These are phyloP conservation scores for Nothophytophthora sp. DNA, from an alignment of 352 stramenopile genomes.

Conservation along the genomic window DNA sequence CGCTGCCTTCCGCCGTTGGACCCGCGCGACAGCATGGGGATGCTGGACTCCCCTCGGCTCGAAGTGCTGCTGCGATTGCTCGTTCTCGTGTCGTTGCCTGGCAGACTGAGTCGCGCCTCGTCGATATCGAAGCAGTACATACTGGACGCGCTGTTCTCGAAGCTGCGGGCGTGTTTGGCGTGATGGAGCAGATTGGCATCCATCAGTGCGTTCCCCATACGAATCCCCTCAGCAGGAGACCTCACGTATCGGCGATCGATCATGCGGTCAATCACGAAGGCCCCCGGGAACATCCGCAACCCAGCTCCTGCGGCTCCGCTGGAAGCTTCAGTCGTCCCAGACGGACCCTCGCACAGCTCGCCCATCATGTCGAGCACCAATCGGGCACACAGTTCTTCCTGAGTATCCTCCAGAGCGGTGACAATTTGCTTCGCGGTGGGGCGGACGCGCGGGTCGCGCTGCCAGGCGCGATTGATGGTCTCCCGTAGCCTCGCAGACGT, in stretches of 20 bases:
- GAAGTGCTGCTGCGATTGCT: constrained; percentile 4
- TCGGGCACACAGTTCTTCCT: constrained; percentile 31
- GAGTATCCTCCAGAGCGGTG: constrained; percentile 22
- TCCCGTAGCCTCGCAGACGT: constrained; percentile 12
- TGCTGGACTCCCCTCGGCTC: constrained; percentile 16
- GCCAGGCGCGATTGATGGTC: constrained; percentile 36
- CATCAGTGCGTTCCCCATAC: constrained; percentile 67
- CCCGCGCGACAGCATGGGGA: constrained; percentile 16
- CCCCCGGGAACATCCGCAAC: constrained; percentile 10
- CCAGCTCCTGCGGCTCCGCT: not conserved
- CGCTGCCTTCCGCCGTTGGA: constrained; percentile 4
- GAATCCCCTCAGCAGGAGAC: constrained; percentile 37
- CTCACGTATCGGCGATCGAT: constrained; percentile 38
- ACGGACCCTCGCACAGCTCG: constrained; percentile 7
- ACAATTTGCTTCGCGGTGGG: constrained; percentile 36
- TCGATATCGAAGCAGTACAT: constrained; percentile 45
- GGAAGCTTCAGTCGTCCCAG: constrained; percentile 1
- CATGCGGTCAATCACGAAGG: constrained; percentile 26
- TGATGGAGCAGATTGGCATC: constrained; percentile 60
- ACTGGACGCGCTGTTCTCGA: constrained; percentile 33
- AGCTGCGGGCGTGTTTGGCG: constrained; percentile 40
- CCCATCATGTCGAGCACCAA: constrained; percentile 22
- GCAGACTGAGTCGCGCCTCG: constrained; percentile 13
- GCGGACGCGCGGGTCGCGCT: constrained; percentile 23
- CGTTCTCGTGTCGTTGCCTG: constrained; percentile 15